Base-by-base conservation (phyloP, 805 yeast genomes). In the Kazachstania africana region DNA sequence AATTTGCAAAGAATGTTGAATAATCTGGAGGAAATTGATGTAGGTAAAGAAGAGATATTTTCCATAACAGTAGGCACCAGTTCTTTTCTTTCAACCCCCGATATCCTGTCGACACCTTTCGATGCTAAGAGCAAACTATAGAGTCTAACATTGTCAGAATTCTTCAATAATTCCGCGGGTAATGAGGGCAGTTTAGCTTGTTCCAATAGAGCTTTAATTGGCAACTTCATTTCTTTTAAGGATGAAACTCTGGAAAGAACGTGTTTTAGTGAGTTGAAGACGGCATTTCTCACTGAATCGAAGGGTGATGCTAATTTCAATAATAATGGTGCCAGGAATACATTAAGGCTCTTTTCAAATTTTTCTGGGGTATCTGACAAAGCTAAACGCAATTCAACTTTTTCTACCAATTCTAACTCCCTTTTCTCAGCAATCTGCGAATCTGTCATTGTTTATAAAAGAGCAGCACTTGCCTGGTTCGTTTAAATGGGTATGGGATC, bases 351-450 rank as follows among this genome's bases (percentile, higher is more conserved):
- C 2, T 66, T 48, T 46, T 79, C 76, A 33, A 85, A 68, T 45
- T 78, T 79, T 3, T 56, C 64, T 28, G 77, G 79, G 0, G 76
- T 62, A 29, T 70, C 71, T 0, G 96, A 82, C 26, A 88, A 59
- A 1, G 93, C 88, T 13, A 88, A 63, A 24, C 83, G 63, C 29
- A 87, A 68, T 53, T 87, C 96, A 1, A 82, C 95, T 48, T 76
- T 79, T 45, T 76, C 75, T 24, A 82, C 66, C 35, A 81, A 57
- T 1, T 68, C 63, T 28, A 75, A 53, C 45, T 82, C 93, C 23
- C 66, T 58, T 25, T 56, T 64, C 39, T 48, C 57, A 16, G 29
- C 4, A 8, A 31, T 4, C 22, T 26, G 24, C 3, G 22, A 12
- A 6, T 24, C 12, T 6, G 22, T 8, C 33, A 30, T 30, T 17